Evolutionary conservation across 257 asterid genomes (phyloP).

Genomic region (Solanum acaule): DNA sequence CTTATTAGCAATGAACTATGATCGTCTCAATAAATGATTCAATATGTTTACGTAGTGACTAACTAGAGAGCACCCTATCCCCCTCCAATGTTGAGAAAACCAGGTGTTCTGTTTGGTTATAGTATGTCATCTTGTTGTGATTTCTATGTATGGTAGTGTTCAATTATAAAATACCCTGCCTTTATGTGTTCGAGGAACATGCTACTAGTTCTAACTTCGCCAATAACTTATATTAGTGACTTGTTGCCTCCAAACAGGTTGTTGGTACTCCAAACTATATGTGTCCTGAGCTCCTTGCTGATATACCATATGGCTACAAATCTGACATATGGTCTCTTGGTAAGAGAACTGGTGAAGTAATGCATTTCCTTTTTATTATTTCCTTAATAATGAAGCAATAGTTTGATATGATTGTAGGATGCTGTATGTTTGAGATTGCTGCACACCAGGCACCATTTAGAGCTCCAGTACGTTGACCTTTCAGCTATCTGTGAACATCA

Average conservation of each 20-base stretch:
- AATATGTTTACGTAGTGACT: not conserved
- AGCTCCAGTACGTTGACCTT: conserved; percentile 64
- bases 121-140: not conserved
- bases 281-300: conserved; percentile 94
- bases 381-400: not conserved
- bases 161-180: not conserved
- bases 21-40: not conserved
- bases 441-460: conserved; percentile 83
- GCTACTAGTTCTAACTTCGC: not conserved
- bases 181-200: not conserved
- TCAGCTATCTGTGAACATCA: not conserved
- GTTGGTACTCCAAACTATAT: conserved; percentile 84
- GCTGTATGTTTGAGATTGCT: conserved; percentile 96
- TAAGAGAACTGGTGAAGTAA: conserved; percentile 11
- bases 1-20: not conserved
- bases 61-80: not conserved
- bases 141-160: not conserved
- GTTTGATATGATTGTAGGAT: conserved; percentile 37
- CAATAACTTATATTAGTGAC: not conserved
- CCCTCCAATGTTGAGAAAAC: not conserved
- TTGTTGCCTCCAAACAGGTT: conserved; percentile 34
- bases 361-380: not conserved
- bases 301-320: conserved; percentile 86
- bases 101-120: not conserved
- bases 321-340: conserved; percentile 97